Evolutionary conservation across 208 protist species (phyloP).

Genomic region (Crithidia brevicula): DNA sequence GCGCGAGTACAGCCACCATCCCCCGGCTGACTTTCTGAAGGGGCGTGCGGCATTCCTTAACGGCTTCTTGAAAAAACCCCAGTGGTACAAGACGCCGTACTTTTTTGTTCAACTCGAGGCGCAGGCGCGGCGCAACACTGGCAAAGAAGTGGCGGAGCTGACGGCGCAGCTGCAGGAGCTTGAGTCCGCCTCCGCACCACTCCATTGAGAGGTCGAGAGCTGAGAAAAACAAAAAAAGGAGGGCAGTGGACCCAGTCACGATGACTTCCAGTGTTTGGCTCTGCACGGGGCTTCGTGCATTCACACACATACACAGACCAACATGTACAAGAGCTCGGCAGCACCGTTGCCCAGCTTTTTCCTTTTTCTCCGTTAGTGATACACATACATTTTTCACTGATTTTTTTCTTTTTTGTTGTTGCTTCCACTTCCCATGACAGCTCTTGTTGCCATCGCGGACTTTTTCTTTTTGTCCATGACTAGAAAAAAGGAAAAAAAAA

Average conservation of each 20-base stretch:
- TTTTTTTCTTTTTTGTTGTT: constrained; percentile 5
- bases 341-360: not conserved
- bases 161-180: constrained; percentile 17
- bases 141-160: constrained; percentile 41
- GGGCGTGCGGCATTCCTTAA: constrained; percentile 58
- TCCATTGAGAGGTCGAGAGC: too few species aligned
- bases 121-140: constrained; percentile 49
- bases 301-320: too few species aligned
- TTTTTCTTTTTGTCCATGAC: too few species aligned
- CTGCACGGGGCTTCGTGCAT: too few species aligned
- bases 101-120: constrained; percentile 67
- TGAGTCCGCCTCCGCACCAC: not conserved
- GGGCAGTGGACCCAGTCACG: too few species aligned
- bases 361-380: not conserved
- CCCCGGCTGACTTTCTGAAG: constrained; percentile 41
- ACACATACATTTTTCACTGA: not conserved
- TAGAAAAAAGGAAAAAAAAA: too few species aligned
- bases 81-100: constrained; percentile 80
- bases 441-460: too few species aligned
- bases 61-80: constrained; percentile 42
- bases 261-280: too few species aligned
- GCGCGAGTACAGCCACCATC: constrained; percentile 66
- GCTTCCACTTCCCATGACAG: too few species aligned
- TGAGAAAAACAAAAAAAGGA: not conserved
- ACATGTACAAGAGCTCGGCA: too few species aligned